These are phyloP conservation scores for Talaromyces verruculosus DNA, from an alignment of 2,329 filamentous ascomycete species.

Conservation along the genomic window DNA sequence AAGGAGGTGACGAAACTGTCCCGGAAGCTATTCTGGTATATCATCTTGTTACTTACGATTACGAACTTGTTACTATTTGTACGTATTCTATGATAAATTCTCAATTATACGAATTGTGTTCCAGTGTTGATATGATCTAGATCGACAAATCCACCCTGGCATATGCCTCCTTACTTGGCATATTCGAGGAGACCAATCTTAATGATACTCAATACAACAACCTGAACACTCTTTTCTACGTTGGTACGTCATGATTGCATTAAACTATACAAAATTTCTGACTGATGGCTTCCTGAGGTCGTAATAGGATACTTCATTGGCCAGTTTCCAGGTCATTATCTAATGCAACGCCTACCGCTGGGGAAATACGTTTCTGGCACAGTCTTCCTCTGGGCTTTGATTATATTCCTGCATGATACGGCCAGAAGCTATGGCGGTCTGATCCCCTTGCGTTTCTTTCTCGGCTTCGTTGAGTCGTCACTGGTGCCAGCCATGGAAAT, in stretches of 20 bases:
- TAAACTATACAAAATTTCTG: neutral
- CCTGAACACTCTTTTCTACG: slow-evolving; percentile 45
- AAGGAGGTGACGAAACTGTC: slow-evolving; percentile 35
- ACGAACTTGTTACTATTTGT: slow-evolving; percentile 43
- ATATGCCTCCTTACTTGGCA: slow-evolving; percentile 44
- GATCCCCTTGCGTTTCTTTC: slow-evolving; percentile 38
- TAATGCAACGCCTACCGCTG: slow-evolving; percentile 43
- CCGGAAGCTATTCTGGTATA: slow-evolving; percentile 36
- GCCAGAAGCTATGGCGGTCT: slow-evolving; percentile 38
- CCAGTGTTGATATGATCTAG: slow-evolving; percentile 23
- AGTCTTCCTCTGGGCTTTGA: slow-evolving; percentile 38
- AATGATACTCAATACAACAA: slow-evolving; percentile 43
- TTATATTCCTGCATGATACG: slow-evolving; percentile 43
- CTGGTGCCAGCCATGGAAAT: slow-evolving; percentile 46
- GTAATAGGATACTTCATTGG: slow-evolving; percentile 38
- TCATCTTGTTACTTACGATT: slow-evolving; percentile 35
- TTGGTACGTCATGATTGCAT: slow-evolving; percentile 30
- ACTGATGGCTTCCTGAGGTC: neutral
- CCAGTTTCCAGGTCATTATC: slow-evolving; percentile 43
- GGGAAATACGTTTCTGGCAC: slow-evolving; percentile 36
- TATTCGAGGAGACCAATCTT: slow-evolving; percentile 46
- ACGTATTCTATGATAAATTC: slow-evolving; percentile 17
- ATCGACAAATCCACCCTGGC: slow-evolving; percentile 45
- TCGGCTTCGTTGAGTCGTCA: slow-evolving; percentile 39
- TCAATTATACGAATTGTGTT: too few relatives aligned